A percentile compares a stretch with the other conserved stretches of the same genome.
phyloP scores from a whole-genome alignment of 345 rosid species.

The Arabis hirsuta region DNA sequence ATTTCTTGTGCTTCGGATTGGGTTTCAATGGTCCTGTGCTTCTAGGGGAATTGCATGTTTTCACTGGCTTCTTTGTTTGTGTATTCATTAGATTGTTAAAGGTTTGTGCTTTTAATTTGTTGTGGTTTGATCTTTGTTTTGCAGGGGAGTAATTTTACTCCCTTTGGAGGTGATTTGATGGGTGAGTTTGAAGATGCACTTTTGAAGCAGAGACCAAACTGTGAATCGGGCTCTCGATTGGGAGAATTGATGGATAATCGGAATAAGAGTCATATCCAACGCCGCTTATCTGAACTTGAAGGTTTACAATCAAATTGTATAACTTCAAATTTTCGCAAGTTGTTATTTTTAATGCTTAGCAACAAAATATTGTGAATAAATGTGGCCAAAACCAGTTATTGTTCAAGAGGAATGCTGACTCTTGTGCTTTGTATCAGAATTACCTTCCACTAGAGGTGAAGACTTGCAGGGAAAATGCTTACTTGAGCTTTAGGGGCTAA shows the following conservation, averaged over 20 bases:
- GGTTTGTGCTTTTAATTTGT: slow-evolving; percentile 2
- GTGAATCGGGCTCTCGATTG: slow-evolving; percentile 63
- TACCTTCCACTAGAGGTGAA: slow-evolving; percentile 91
- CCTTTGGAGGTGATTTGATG: slow-evolving; percentile 66
- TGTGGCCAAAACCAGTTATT: too few relatives aligned
- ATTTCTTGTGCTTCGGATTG: background rate
- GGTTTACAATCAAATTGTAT: slow-evolving; percentile 66
- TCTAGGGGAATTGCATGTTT: slow-evolving; percentile 6
- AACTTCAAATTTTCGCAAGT: slow-evolving; percentile 7
- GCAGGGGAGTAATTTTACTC: slow-evolving; percentile 51
- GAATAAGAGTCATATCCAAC: slow-evolving; percentile 60
- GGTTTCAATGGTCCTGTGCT: background rate
- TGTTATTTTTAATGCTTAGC: background rate
- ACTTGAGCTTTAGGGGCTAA: slow-evolving; percentile 89
- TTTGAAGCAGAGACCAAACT: slow-evolving; percentile 59
- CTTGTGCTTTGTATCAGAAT: slow-evolving; percentile 57
- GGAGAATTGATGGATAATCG: slow-evolving; percentile 57
- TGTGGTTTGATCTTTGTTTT: slow-evolving; percentile 16
- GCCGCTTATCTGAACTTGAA: slow-evolving; percentile 84
- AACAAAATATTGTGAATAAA: too few relatives aligned
- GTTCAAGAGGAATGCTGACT: slow-evolving; percentile 17
- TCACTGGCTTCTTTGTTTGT: slow-evolving; percentile 1
- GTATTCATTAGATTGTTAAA: background rate
- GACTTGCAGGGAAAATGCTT: slow-evolving; percentile 92
- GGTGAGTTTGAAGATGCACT: slow-evolving; percentile 84